These are phyloP conservation scores for Monascus purpureus DNA, from an alignment of 495 filamentous ascomycete species.

Conservation along the genomic window DNA sequence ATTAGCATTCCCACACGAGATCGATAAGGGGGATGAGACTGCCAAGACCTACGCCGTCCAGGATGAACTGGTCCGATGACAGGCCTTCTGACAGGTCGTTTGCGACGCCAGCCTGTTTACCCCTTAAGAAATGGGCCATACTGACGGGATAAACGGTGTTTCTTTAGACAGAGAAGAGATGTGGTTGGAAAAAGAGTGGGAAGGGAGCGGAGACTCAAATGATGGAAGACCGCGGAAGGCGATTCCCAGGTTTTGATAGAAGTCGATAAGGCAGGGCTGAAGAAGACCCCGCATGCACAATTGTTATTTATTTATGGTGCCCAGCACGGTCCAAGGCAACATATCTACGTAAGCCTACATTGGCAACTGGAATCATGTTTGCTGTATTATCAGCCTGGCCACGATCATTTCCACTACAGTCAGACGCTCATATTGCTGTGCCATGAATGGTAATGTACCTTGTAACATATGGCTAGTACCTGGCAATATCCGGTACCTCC, in stretches of 20 bases:
- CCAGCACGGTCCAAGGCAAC: too few species aligned
- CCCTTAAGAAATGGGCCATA: conserved; percentile 78
- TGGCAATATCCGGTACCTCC: too few species aligned
- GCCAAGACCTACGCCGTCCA: conserved; percentile 54
- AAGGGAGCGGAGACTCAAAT: conserved; percentile 2
- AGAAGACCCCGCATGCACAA: too few species aligned
- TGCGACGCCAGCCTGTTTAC: conserved; percentile 85
- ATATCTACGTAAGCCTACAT: too few species aligned
- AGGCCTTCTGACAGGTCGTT: conserved; percentile 78
- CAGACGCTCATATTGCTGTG: too few species aligned
- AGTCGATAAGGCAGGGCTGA: neutral
- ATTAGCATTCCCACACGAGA: too few species aligned
- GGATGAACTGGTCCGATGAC: conserved; percentile 55
- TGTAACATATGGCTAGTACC: too few species aligned
- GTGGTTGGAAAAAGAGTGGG: conserved; percentile 3
- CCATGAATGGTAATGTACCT: too few species aligned
- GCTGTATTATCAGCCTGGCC: too few species aligned
- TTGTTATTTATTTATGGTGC: too few species aligned
- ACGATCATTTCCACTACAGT: too few species aligned
- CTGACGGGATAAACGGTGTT: neutral
- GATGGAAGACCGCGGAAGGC: neutral
- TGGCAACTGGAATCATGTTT: too few species aligned
- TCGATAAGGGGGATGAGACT: conserved; percentile 4
- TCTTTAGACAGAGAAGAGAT: conserved; percentile 2
- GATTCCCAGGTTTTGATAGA: neutral